phyloP scores from a whole-genome alignment of 306 rosid genomes.

The Benincasa hispida region DNA sequence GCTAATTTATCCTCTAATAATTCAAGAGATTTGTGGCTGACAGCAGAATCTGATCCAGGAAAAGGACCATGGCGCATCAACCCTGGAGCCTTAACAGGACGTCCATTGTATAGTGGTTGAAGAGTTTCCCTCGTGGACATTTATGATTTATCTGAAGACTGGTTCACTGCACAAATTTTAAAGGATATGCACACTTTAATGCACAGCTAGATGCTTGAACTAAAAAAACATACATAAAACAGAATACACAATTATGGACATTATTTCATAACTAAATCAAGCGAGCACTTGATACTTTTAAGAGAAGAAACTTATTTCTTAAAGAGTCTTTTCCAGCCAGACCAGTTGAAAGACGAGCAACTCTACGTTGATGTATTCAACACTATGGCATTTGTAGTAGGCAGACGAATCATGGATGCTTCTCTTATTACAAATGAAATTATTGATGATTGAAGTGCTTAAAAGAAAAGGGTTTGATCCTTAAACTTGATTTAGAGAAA shows the following conservation, averaged over 20 bases:
- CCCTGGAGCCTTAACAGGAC: conserved; percentile 27
- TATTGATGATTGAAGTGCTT: no score
- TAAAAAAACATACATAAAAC: background rate
- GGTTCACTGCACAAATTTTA: background rate
- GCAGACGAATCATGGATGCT: no score
- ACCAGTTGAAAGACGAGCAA: background rate
- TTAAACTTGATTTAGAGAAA: no score
- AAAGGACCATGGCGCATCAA: conserved; percentile 46
- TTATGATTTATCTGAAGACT: background rate
- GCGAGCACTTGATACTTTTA: background rate
- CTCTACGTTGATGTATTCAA: no score
- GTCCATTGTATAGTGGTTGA: conserved; percentile 24
- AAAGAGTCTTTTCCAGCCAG: background rate
- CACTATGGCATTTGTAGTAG: no score
- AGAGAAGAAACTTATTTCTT: no score
- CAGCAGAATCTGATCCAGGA: conserved; percentile 26
- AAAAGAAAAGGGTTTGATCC: no score
- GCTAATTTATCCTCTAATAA: conserved; percentile 55
- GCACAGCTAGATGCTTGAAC: background rate
- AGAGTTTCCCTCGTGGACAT: conserved; percentile 38
- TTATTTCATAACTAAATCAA: background rate
- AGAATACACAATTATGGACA: background rate
- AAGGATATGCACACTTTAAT: background rate
- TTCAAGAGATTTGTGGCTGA: conserved; percentile 29
- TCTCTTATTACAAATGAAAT: no score